phyloP scores from a whole-genome alignment of 306 rosid genomes.

The Castanopsis chinensis region DNA sequence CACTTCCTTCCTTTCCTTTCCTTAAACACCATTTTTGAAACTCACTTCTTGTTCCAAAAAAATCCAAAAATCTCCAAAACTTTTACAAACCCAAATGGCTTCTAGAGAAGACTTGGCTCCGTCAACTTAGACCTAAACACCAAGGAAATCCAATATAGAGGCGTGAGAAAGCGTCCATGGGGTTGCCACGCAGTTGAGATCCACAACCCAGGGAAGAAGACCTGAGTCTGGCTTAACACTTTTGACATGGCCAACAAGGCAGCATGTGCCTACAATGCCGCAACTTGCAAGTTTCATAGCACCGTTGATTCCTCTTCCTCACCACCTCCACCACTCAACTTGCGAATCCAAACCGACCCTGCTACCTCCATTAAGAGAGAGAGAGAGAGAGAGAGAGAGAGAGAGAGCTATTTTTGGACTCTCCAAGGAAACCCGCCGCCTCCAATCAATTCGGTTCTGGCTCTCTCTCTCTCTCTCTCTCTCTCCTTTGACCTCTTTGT shows the following conservation, averaged over 20 bases:
- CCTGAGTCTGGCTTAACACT: slow-evolving; percentile 78
- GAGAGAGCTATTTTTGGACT: too few relatives aligned
- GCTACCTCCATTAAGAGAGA: too few relatives aligned
- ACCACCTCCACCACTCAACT: slow-evolving; percentile 34
- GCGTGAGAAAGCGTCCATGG: slow-evolving; percentile 81
- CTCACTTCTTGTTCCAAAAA: background rate
- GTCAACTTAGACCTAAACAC: background rate
- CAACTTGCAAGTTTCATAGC: slow-evolving; percentile 71
- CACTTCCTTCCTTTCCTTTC: background rate
- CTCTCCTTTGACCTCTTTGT: too few relatives aligned
- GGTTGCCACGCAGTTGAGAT: slow-evolving; percentile 86
- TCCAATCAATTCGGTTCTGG: too few relatives aligned
- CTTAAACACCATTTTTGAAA: slow-evolving; percentile 24
- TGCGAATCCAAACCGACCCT: background rate
- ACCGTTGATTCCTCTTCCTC: slow-evolving; percentile 42
- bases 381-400: too few relatives aligned
- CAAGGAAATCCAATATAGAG: slow-evolving; percentile 66
- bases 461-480: too few relatives aligned
- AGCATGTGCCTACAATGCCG: slow-evolving; percentile 70
- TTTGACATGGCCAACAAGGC: slow-evolving; percentile 74
- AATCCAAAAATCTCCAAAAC: background rate
- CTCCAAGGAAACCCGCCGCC: too few relatives aligned
- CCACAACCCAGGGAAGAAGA: slow-evolving; percentile 73
- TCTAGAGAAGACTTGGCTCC: slow-evolving; percentile 31
- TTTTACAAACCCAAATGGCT: slow-evolving; percentile 34